Conservation (phyloP, 2,329 filamentous ascomycete genomes). For the Apiospora arundinis region DNA sequence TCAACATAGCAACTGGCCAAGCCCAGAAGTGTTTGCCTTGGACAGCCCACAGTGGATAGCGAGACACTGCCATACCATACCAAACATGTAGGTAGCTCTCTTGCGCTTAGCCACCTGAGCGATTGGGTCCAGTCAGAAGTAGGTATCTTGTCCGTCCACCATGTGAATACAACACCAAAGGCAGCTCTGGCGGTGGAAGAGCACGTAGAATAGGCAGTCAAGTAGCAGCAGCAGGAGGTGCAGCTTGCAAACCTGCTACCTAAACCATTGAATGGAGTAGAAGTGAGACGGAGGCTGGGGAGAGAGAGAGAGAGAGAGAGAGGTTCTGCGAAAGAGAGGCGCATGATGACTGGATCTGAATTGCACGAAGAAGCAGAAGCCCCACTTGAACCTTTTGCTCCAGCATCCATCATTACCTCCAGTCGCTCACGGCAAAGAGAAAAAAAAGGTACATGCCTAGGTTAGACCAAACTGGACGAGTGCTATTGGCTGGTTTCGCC, state of each 20-base stretch:
- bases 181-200: not conserved
- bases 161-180: not conserved
- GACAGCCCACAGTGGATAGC: constrained; percentile 5
- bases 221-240: not conserved
- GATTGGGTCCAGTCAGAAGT: not conserved
- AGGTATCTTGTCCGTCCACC: not conserved
- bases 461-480: not conserved
- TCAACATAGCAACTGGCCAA: not conserved
- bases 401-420: constrained; percentile 3
- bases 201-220: not conserved
- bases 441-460: constrained; percentile 12
- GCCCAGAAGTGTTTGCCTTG: not conserved
- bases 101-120: not conserved
- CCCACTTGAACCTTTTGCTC: constrained; percentile 15
- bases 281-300: not conserved
- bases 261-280: not conserved
- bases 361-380: not conserved
- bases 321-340: not conserved
- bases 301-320: not conserved
- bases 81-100: not conserved
- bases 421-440: not conserved
- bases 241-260: not conserved
- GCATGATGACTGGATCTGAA: not conserved
- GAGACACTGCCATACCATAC: not conserved
- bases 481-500: constrained; percentile 18